These are phyloP conservation scores for Cymbidium sinense DNA, from an alignment of 106 monocot genomes.

Conservation along the genomic window DNA sequence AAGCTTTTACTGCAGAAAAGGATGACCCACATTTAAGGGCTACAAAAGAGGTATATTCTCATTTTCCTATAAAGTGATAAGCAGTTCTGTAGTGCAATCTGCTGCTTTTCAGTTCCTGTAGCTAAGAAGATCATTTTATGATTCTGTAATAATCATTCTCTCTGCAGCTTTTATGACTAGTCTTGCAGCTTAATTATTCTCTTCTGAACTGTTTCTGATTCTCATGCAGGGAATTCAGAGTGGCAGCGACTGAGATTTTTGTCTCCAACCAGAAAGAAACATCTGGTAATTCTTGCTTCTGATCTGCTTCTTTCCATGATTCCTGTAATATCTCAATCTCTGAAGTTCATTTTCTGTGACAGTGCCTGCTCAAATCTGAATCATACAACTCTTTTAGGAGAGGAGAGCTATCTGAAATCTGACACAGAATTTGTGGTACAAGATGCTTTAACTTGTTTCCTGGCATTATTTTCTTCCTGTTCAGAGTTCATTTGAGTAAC, in stretches of 20 bases:
- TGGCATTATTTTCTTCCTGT: no score
- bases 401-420: no score
- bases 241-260: not conserved
- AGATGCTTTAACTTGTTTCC: no score
- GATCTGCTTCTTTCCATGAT: not conserved
- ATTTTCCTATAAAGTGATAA: not conserved
- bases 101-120: not conserved
- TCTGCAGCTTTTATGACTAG: not conserved
- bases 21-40: no score
- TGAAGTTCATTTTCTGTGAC: no score
- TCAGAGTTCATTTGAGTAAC: no score
- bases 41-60: no score
- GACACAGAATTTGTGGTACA: no score
- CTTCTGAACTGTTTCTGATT: not conserved
- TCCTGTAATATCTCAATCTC: no score
- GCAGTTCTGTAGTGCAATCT: not conserved
- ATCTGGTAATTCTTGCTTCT: not conserved
- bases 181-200: not conserved
- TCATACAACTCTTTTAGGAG: no score
- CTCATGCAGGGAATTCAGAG: not conserved
- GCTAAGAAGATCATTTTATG: not conserved
- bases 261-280: not conserved
- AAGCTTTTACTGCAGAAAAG: no score
- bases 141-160: not conserved
- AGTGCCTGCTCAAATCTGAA: no score